Base-by-base conservation (phyloP, 192 early-diverging fungal species). In the Entophlyctis luteolus region DNA sequence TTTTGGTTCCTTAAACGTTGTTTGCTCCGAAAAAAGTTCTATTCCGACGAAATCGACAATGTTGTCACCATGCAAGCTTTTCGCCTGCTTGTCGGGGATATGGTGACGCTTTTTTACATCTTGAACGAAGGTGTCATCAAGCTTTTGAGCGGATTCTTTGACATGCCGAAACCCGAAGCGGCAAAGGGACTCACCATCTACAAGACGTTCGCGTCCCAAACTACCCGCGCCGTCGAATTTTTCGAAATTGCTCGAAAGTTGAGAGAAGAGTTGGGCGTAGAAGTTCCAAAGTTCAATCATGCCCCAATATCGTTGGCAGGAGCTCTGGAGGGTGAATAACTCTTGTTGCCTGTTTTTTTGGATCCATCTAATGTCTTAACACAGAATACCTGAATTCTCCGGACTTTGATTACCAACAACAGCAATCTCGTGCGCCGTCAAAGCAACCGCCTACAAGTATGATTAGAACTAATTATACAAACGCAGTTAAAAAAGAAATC, bases 41-140 rank as follows among this genome's bases (percentile, higher is more conserved):
- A 88, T 56, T 59, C 85, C 45, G 86, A 90, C 27, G 83, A 87
- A 55, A 74, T 88, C 42, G 84, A 87, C 70, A 88, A 90, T 71
- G 81, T 86, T 14, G 87, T 92, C 1, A 89, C 85, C 2, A 72
- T 88, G 48, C 81, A 82, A 76, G 87, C 86, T 10, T 90, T 88
- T 66, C 77, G 86, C 2, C 52, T 92, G 34, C 63, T 91, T 10
- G 79, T 91, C 14, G 85, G 85, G 31, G 91, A 92, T 63, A 77
- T 90, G 62, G 68, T 92, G 55, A 74, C 79, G 3, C 59, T 92
- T 3, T 92, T 90, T 68, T 86, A 89, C 60, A 77, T 85, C 14
- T 71, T 88, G 59, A 92, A 91, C 68, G 91, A 92, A 78, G 89
- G 85, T 23, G 86, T 90, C 14, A 84, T 92, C 35, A 82, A 84